Base-by-base conservation (phyloP, 1,284 basidiomycete species). In the Apiotrichum domesticum region DNA sequence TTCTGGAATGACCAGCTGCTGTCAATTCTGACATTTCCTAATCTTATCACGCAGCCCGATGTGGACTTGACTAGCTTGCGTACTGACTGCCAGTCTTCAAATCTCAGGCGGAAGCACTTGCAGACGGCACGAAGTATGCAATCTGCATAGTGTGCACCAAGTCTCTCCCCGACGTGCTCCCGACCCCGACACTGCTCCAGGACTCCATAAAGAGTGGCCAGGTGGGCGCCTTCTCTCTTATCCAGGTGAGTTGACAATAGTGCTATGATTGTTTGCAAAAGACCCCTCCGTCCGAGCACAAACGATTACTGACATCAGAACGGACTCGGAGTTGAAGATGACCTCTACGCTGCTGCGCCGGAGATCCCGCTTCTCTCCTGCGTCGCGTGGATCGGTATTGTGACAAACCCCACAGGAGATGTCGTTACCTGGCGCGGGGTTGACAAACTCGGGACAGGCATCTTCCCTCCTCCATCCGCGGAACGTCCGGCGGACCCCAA, bases 61-160 rank as follows among this genome's bases (percentile, higher is more conserved):
- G 21, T 21, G 21, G 21, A 21, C 21, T 21, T 21, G 21, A 21
- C 21, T 21, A 21, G 21, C 21, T 21, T 21, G 21, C 45, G 32
- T 35, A 4, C 45, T 46, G 14, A 42, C 40, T 15, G 5, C 29
- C 51, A 84, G 87, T 87, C 29, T 81, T 83, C 64, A 79, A 74
- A 33, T 82, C 81, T 1, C 79, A 88, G 34, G 71, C 74, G 1
- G 81, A 84, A 13, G 85, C 87, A 1, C 76, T 82, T 6, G 63
- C 56, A 1, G 61, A 63, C 50, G 85, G 87, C 43, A 72, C 78
- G 42, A 64, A 78, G 1, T 90, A 88, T 69, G 80, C 82, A 39
- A 83, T 85, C 67, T 84, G 88, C 11, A 71, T 90, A 10, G 73
- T 89, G 53, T 81, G 84, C 2, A 87, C 86, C 2, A 90, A 90